Evolutionary conservation across 2,329 filamentous ascomycete species (phyloP), one percentile per base, ranked within the genome.

Genomic region (Myriosclerotinia curreyana): DNA sequence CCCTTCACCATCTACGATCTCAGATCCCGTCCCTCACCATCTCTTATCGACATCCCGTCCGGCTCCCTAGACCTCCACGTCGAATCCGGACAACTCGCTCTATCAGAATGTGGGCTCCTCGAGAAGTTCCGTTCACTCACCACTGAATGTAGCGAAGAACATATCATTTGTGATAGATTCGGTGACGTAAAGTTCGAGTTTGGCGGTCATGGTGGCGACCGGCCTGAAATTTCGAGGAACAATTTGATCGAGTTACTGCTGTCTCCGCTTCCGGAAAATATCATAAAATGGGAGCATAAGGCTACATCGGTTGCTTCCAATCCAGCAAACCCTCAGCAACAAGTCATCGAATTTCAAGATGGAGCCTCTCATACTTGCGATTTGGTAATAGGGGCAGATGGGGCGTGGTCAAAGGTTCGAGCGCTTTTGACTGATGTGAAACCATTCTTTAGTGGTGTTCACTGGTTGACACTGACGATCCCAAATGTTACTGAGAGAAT

Each of bases 11-110:
- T 79, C 53, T 78, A 73, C 44, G 77, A 79, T 48, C 69, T 75
- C 1, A 75, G 75, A 17, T 62, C 69, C 0, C 68, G 68, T 14
- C 75, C 74, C 12, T 73, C 70, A 1, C 59, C 67, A 0, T 68
- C 68, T 2, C 71, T 73, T 14, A 66, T 75, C 8, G 58, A 69
- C 6, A 64, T 68, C 3, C 74, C 74, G 2, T 75, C 72, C 3
- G 81, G 82, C 14, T 79, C 72, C 64, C 77, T 85, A 3, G 82
- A 84, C 67, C 74, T 85, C 0, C 81, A 84, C 68, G 72, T 75
- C 1, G 69, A 75, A 7, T 76, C 77, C 0, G 82, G 82, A 0
- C 77, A 81, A 6, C 71, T 74, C 3, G 82, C 79, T 0, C 70
- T 84, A 9, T 73, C 72, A 7, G 77, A 78, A 60, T 78, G 77